Evolutionary conservation across 148 eudicot species (phyloP).

Genomic region (Chenopodium suecicum): DNA sequence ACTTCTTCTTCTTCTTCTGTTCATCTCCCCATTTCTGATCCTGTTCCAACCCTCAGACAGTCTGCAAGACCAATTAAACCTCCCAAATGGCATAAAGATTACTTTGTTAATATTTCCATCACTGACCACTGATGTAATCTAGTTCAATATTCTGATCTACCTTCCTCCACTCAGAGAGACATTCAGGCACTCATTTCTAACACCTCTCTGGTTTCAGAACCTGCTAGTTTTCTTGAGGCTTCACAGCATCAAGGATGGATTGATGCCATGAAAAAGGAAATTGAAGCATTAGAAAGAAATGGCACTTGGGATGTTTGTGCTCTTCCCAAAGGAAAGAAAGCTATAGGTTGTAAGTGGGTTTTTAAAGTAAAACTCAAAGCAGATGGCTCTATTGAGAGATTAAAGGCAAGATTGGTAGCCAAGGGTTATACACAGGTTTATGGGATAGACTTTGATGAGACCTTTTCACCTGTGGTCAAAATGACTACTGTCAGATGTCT

Average conservation of each 20-base stretch:
- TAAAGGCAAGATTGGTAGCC: not conserved
- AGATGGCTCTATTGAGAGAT: not conserved
- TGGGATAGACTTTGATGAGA: not conserved
- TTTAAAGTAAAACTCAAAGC: not conserved
- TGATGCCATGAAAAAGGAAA: not conserved
- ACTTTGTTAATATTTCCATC: too few species aligned
- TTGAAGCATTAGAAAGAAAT: not conserved
- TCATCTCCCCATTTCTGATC: too few species aligned
- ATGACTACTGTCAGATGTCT: not conserved
- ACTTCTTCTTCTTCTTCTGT: too few species aligned
- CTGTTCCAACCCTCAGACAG: too few species aligned
- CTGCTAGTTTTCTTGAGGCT: too few species aligned
- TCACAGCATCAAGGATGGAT: not conserved
- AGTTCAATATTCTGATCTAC: too few species aligned
- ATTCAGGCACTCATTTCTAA: too few species aligned
- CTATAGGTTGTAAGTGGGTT: conserved; percentile 10
- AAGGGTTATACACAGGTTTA: not conserved
- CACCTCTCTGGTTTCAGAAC: too few species aligned
- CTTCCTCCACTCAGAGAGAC: too few species aligned
- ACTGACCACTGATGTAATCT: too few species aligned
- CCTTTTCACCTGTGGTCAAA: not conserved
- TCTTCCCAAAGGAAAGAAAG: not conserved
- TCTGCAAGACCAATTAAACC: too few species aligned
- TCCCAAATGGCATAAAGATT: too few species aligned
- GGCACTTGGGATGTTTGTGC: not conserved